phyloP scores from a whole-genome alignment of 108 stramenopile species.

The Skeletonema potamos region DNA sequence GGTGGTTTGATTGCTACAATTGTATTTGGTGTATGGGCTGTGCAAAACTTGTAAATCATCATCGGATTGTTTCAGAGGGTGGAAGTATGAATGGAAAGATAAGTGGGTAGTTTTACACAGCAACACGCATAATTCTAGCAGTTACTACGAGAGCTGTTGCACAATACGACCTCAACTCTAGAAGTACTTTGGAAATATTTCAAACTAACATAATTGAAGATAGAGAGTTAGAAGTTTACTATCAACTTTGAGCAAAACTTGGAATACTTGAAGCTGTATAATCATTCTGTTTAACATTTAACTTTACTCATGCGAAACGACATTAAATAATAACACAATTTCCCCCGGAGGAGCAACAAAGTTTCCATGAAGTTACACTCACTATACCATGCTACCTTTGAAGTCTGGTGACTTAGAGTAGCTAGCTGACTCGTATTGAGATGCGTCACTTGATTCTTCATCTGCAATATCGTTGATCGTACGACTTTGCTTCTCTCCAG shows the following conservation, averaged over 20 bases:
- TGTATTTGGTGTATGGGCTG: constrained; percentile 89
- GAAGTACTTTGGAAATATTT: not conserved
- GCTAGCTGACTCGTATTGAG: constrained; percentile 44
- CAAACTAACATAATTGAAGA: not conserved
- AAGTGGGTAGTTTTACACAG: not conserved
- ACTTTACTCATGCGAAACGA: not conserved
- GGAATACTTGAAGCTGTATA: not conserved
- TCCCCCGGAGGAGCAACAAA: not conserved
- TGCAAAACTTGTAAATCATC: constrained; percentile 75
- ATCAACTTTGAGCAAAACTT: not conserved
- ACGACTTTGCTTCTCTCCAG: constrained; percentile 18
- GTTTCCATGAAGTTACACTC: not conserved
- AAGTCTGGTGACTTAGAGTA: constrained; percentile 15
- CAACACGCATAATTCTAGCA: too few species aligned
- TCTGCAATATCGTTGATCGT: constrained; percentile 46
- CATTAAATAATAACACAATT: not conserved
- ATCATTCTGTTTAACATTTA: not conserved
- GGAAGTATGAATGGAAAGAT: not conserved
- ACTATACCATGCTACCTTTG: constrained; percentile 4
- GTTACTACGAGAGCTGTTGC: too few species aligned
- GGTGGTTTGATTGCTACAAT: constrained; percentile 90
- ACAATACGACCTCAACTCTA: too few species aligned
- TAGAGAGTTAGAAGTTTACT: not conserved
- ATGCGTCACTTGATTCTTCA: constrained; percentile 37
- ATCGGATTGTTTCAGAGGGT: not conserved